Conservation (phyloP, 2,329 filamentous ascomycete genomes). For the Cytospora schulzeri region DNA sequence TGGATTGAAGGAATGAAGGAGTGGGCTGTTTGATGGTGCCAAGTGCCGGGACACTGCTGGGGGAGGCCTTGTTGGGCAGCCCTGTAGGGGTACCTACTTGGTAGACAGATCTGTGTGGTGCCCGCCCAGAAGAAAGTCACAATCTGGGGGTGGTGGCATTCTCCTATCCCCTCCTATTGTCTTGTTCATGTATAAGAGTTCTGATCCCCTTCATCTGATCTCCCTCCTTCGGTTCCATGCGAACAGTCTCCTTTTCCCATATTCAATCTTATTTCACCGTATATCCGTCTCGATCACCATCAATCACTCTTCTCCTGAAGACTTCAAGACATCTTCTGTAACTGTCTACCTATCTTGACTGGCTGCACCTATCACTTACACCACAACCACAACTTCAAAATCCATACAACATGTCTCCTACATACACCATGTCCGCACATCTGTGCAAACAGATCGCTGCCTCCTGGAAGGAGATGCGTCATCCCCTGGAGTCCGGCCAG, state of each 20-base stretch:
- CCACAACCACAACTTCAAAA: background rate
- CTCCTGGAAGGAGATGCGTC: constrained; percentile 57
- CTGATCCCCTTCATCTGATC: background rate
- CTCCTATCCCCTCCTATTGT: background rate
- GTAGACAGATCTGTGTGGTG: background rate
- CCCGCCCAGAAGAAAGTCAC: background rate
- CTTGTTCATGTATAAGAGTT: background rate
- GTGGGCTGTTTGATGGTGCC: background rate
- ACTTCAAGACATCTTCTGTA: background rate
- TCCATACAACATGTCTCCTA: constrained; percentile 52
- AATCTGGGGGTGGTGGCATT: background rate
- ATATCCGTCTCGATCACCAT: background rate
- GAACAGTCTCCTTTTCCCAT: background rate
- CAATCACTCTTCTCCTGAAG: background rate
- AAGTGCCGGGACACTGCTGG: background rate
- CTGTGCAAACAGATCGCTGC: constrained; percentile 62
- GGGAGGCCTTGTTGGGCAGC: background rate
- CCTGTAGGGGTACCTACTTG: background rate
- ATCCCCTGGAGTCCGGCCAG: constrained; percentile 34
- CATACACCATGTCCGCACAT: constrained; percentile 64
- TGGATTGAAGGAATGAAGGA: constrained; percentile 1
- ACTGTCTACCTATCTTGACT: background rate
- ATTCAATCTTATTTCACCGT: background rate
- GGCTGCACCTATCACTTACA: constrained; percentile 4
- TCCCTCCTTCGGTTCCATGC: background rate